These are phyloP conservation scores for Phytophthora fragariae DNA, from an alignment of 352 stramenopile genomes.

Conservation along the genomic window DNA sequence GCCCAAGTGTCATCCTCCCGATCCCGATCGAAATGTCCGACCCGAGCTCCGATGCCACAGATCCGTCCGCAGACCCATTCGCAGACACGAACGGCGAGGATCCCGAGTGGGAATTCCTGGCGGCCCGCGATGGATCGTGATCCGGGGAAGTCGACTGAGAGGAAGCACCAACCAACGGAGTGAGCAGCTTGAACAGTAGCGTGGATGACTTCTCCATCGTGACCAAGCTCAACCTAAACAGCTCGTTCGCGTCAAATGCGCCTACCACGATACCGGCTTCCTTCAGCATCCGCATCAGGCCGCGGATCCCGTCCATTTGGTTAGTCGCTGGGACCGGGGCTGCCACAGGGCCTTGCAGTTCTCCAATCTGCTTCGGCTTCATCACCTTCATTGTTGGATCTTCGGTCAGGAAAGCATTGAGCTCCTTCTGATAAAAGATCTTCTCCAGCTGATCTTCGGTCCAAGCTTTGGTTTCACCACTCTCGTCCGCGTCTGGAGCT, in stretches of 20 bases:
- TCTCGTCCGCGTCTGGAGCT: not conserved
- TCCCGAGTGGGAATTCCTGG: not conserved
- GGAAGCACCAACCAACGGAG: not conserved
- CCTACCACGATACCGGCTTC: not conserved
- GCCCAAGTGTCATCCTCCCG: not conserved
- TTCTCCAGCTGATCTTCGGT: not conserved
- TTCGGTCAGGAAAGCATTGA: not conserved
- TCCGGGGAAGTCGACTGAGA: not conserved
- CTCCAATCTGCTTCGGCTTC: not conserved
- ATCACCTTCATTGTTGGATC: not conserved
- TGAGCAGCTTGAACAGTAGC: not conserved
- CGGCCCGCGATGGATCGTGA: not conserved
- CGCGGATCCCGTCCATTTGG: not conserved
- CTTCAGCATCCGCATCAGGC: not conserved
- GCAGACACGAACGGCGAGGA: not conserved
- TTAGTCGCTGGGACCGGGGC: no score
- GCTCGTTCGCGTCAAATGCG: not conserved
- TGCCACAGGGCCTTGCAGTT: not conserved
- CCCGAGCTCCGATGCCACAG: not conserved
- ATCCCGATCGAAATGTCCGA: not conserved
- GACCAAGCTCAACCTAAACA: not conserved
- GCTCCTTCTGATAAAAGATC: not conserved
- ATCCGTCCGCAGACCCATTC: not conserved
- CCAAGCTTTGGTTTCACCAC: not conserved
- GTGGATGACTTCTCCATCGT: not conserved